Percentiles rank a stretch among this genome's conserved stretches.
Conservation (phyloP, 2,329 filamentous ascomycete genomes). For the Westerdykella ornata region DNA sequence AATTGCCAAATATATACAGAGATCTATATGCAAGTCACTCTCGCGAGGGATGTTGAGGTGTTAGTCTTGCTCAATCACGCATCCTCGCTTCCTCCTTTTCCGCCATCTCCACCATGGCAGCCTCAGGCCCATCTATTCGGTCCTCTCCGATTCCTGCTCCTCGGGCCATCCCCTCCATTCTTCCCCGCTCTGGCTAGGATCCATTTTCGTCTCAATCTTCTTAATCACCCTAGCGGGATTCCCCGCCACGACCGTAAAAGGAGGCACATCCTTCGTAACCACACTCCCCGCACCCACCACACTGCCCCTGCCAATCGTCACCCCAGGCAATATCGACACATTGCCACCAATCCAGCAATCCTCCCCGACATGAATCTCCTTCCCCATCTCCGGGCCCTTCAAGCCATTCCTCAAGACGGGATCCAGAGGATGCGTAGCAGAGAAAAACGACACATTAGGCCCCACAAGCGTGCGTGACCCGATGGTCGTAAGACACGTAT, state of each 20-base stretch:
- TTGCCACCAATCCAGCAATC: slow-evolving; percentile 45
- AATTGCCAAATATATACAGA: too few species aligned
- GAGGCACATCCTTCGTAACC: slow-evolving; percentile 69
- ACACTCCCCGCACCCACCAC: slow-evolving; percentile 76
- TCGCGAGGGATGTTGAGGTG: too few species aligned
- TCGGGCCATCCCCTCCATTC: slow-evolving; percentile 54
- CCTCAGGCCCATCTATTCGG: slow-evolving; percentile 69
- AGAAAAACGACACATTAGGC: slow-evolving; percentile 70
- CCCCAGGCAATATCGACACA: slow-evolving; percentile 60
- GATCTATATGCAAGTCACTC: too few species aligned
- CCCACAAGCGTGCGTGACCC: slow-evolving; percentile 72
- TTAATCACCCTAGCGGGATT: slow-evolving; percentile 61
- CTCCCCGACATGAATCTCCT: slow-evolving; percentile 66
- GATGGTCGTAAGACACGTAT: slow-evolving; percentile 67
- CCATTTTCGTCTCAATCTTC: slow-evolving; percentile 33
- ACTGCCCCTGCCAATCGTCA: slow-evolving; percentile 67
- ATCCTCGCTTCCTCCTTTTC: slow-evolving; percentile 47
- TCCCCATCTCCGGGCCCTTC: slow-evolving; percentile 66
- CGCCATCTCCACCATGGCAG: slow-evolving; percentile 69
- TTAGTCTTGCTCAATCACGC: too few species aligned
- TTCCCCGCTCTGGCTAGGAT: slow-evolving; percentile 15
- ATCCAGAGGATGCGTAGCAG: slow-evolving; percentile 70
- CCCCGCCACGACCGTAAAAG: slow-evolving; percentile 57
- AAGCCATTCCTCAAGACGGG: slow-evolving; percentile 66
- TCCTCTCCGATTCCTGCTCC: slow-evolving; percentile 55